Base-by-base conservation (phyloP, 176 grass and related monocot genomes). In the Aegilops tauschii region DNA sequence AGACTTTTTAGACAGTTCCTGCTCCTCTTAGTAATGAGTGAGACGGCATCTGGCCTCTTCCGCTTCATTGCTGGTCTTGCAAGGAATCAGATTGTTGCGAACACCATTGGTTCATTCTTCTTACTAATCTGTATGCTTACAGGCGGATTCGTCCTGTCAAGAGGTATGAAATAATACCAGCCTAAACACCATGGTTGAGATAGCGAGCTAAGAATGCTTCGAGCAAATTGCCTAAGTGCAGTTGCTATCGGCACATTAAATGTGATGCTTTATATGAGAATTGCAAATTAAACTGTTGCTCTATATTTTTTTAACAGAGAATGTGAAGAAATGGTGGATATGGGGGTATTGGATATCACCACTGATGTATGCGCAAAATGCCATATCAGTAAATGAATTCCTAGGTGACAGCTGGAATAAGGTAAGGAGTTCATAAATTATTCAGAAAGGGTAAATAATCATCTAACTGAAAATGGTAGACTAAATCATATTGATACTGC, bases 321-420 rank as follows among this genome's bases (percentile, higher is more conserved):
- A 90, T 71, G 67, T 97, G 14, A 92, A 89, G 66, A 94, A 92
- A 82, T 97, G 95, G 95, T 97, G 92, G 95, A 89, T 92, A 79
- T 97, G 95, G 95, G 95, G 92, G 28, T 97, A 97, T 47, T 97
- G 95, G 95, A 80, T 92, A 25, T 97, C 95, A 63, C 95, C 95
- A 0, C 31, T 97, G 12, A 90, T 80, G 4, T 97, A 97, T 61
- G 95, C 90, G 28, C 92, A 97, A 29, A 97, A 97, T 78, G 90
- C 92, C 37, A 80, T 92, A 73, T 88, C 92, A 70, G 77, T 83
- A 79, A 97, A 97, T 37, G 95, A 97, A 75, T 94, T 97, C 75
- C 28, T 97, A 50, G 90, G 87, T 18, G 54, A 84, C 37, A 94
- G 90, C 81, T 97, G 94, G 94, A 90, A 73, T 20, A 77, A 92